Percentiles rank a stretch among this genome's conserved stretches.
Evolutionary conservation across 805 yeast genomes (phyloP).

Genomic region (Isabelozyma heimii): DNA sequence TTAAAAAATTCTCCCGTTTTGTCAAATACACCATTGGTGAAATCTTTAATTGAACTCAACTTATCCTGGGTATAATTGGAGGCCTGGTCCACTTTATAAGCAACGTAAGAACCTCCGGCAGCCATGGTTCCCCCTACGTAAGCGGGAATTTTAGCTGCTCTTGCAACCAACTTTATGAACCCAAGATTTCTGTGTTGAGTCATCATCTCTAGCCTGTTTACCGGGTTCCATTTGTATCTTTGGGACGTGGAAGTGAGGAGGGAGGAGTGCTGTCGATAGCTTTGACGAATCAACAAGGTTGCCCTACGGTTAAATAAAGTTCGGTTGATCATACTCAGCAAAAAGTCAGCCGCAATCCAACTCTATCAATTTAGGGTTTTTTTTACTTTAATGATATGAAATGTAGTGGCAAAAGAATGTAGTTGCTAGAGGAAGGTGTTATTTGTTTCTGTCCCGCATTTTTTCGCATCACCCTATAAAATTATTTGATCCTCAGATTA

Average conservation of each 20-base stretch:
- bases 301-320: not conserved
- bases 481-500: not conserved
- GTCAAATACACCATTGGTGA: conserved; percentile 55
- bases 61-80: conserved; percentile 66
- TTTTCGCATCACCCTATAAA: not conserved
- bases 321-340: not conserved
- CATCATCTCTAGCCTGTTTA: not conserved
- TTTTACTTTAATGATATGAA: not conserved
- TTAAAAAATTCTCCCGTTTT: conserved; percentile 43
- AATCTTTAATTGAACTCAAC: conserved; percentile 58
- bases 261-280: not conserved
- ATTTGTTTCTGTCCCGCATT: not conserved
- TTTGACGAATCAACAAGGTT: not conserved
- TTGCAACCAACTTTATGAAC: conserved; percentile 48
- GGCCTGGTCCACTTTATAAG: conserved; percentile 90
- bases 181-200: conserved; percentile 26
- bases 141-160: conserved; percentile 65
- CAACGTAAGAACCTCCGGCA: conserved; percentile 91
- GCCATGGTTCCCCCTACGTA: conserved; percentile 88
- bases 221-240: not conserved
- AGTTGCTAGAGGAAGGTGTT: not conserved
- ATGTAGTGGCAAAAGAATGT: not conserved
- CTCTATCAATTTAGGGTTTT: not conserved
- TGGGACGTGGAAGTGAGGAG: not conserved
- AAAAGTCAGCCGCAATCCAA: not conserved